phyloP scores from a whole-genome alignment of 108 stramenopile species.

The Asterionellopsis glacialis region DNA sequence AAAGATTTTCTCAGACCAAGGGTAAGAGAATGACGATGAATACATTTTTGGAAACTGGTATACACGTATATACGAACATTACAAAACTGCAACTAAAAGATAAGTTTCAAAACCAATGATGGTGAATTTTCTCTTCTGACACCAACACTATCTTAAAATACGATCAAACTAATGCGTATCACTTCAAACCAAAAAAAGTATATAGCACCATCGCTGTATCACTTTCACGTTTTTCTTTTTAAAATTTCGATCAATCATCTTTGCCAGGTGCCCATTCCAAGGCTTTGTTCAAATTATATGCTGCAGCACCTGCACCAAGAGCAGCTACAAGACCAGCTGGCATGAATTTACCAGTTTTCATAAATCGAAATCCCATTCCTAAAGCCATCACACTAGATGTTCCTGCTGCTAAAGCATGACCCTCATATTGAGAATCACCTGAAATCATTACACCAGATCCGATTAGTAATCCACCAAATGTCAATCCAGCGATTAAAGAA shows the following conservation, averaged over 20 bases:
- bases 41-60: no score
- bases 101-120: no score
- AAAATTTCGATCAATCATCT: background rate
- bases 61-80: no score
- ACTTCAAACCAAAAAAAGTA: no score
- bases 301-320: conserved; percentile 36
- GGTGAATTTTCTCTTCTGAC: no score
- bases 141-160: no score
- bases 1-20: no score
- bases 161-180: no score
- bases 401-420: conserved; percentile 66
- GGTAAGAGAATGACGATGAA: no score
- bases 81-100: no score
- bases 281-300: conserved; percentile 46
- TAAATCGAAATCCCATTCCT: conserved; percentile 68
- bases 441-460: conserved; percentile 69
- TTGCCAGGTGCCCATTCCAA: conserved; percentile 44
- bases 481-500: conserved; percentile 45
- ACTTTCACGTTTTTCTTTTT: no score
- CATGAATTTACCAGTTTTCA: conserved; percentile 74
- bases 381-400: conserved; percentile 48
- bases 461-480: conserved; percentile 53
- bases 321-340: conserved; percentile 55
- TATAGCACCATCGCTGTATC: no score
- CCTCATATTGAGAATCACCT: conserved; percentile 49